Evolutionary conservation across 345 rosid species (phyloP).

Genomic region (Dimocarpus longan): DNA sequence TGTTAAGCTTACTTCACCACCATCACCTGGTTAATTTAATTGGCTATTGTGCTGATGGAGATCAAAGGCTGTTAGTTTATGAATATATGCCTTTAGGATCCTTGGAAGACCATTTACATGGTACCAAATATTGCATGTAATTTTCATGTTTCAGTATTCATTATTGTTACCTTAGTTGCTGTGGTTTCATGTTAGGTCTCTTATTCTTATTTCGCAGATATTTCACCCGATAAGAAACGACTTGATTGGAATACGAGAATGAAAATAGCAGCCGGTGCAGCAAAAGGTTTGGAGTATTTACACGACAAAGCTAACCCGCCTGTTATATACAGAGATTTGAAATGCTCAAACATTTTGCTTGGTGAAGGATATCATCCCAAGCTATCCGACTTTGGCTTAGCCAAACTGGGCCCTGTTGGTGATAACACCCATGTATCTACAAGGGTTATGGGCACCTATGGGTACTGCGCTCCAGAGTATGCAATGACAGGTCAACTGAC

Average conservation of each 20-base stretch:
- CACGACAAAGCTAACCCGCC: constrained; percentile 85
- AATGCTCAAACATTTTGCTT: constrained; percentile 85
- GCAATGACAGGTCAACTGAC: constrained; percentile 96
- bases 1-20: constrained; percentile 89
- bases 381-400: constrained; percentile 93
- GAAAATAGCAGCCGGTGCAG: constrained; percentile 94
- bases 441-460: constrained; percentile 94
- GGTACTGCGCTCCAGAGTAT: constrained; percentile 91
- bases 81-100: constrained; percentile 91
- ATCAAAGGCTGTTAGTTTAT: constrained; percentile 89
- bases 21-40: constrained; percentile 82
- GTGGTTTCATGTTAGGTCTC: neutral
- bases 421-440: constrained; percentile 91
- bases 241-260: constrained; percentile 92
- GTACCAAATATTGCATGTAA: constrained; percentile 35
- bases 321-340: constrained; percentile 80
- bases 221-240: constrained; percentile 58
- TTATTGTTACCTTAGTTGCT: neutral
- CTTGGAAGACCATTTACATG: constrained; percentile 82
- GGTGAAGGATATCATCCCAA: constrained; percentile 73
- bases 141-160: neutral
- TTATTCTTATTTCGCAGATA: constrained; percentile 41
- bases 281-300: constrained; percentile 77
- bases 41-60: constrained; percentile 95
- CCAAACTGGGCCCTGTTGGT: constrained; percentile 90